Base-by-base conservation (phyloP, 257 asterid species). In the Lycium barbarum region DNA sequence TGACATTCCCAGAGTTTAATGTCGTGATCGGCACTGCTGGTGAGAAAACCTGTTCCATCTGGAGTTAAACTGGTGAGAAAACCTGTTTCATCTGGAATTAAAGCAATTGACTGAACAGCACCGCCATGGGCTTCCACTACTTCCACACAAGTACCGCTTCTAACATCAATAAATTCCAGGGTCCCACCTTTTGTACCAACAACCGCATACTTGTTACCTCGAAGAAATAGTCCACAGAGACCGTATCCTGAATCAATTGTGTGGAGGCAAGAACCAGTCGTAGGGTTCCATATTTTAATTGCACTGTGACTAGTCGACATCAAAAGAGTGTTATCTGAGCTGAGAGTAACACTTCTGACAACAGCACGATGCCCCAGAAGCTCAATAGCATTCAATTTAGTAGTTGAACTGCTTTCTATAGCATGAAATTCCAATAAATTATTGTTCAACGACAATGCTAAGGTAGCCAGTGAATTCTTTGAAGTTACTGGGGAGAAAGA, bases 241-340 rank as follows among this genome's bases (percentile, higher is more conserved):
- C 99, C 99, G 89, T 89, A 92, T 87, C 93, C 99, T 18, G 99
- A 95, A 90, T 92, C 98, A 89, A 96, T 92, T 20, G 98, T 96
- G 82, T 97, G 91, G 67, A 96, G 95, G 90, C 99, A 95, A 82
- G 92, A 85, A 70, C 97, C 97, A 20, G 98, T 89, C 86, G 94
- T 95, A 79, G 99, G 97, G 86, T 95, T 96, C 99, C 99, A 96
- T 88, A 96, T 91, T 89, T 96, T 96, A 73, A 89, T 86, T 8
- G 95, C 65, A 87, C 88, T 90, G 84, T 93, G 96, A 90, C 98
- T 93, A 20, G 99, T 95, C 67, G 99, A 91, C 98, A 96, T 91
- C 91, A 96, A 88, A 84, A 95, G 96, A 51, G 96, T 88, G 87
- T 94, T 95, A 89, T 96, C 99, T 38, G 97, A 95, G 91, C 99